Percentiles rank a stretch among this genome's conserved stretches.
Conservation (phyloP, 2,329 filamentous ascomycete species). For the Neophaeococcomyces aloes region DNA sequence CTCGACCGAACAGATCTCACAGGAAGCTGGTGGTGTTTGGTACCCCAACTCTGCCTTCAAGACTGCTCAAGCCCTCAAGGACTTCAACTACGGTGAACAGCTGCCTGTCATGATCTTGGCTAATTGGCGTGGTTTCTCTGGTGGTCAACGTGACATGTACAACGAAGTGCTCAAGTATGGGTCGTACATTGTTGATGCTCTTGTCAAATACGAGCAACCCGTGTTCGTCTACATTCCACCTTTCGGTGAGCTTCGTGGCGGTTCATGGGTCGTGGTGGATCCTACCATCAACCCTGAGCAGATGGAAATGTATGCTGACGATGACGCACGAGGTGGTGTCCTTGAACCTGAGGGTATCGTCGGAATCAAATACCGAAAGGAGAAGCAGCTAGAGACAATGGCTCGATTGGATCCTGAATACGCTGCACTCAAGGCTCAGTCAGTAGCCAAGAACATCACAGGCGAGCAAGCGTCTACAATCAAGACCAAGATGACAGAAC, state of each 20-base stretch:
- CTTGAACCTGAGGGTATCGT: slow-evolving; percentile 97
- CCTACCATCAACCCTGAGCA: slow-evolving; percentile 91
- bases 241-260: slow-evolving; percentile 90
- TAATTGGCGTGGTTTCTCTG: slow-evolving; percentile 99
- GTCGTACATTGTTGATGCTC: slow-evolving; percentile 95
- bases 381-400: slow-evolving; percentile 97
- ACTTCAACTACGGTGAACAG: slow-evolving; percentile 99
- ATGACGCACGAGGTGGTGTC: slow-evolving; percentile 89
- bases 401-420: slow-evolving; percentile 80
- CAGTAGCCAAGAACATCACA: slow-evolving; percentile 55
- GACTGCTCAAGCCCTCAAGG: slow-evolving; percentile 95
- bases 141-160: slow-evolving; percentile 99
- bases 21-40: slow-evolving; percentile 97
- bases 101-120: slow-evolving; percentile 97
- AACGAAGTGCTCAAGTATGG: slow-evolving; percentile 99
- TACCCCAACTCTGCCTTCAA: slow-evolving; percentile 99
- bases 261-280: slow-evolving; percentile 98
- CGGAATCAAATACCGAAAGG: slow-evolving; percentile 95
- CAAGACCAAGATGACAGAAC: slow-evolving; percentile 71
- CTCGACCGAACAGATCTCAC: slow-evolving; percentile 88
- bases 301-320: slow-evolving; percentile 99
- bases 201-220: slow-evolving; percentile 97
- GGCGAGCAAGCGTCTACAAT: slow-evolving; percentile 66
- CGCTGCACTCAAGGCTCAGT: slow-evolving; percentile 68
- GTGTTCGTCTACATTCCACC: slow-evolving; percentile 99